Percentiles rank a stretch among this genome's conserved stretches.
These are phyloP conservation scores for Aspergillus uvarum DNA, from an alignment of 2,329 filamentous ascomycete genomes.

Conservation along the genomic window DNA sequence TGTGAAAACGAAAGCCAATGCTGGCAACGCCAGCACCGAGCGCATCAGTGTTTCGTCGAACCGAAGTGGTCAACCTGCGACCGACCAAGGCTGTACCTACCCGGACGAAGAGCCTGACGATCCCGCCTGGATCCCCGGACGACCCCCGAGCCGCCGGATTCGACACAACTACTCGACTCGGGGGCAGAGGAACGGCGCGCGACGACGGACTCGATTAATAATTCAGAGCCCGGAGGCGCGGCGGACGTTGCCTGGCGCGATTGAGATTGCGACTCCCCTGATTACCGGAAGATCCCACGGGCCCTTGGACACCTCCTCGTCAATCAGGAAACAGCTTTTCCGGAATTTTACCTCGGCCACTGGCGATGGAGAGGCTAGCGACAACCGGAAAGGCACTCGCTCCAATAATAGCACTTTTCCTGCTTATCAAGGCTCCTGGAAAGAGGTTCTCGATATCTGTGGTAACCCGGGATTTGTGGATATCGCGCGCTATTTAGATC, in stretches of 20 bases:
- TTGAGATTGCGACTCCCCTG: conserved; percentile 44
- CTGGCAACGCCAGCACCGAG: conserved; percentile 6
- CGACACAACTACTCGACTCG: conserved; percentile 40
- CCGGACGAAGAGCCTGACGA: conserved; percentile 40
- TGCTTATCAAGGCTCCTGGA: conserved; percentile 36
- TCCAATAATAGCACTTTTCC: conserved; percentile 29
- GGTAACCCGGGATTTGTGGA: conserved; percentile 34
- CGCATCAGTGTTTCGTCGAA: conserved; percentile 1
- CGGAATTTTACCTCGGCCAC: conserved; percentile 11
- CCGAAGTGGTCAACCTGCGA: conserved; percentile 1
- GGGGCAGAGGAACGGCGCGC: conserved; percentile 23
- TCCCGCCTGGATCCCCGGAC: conserved; percentile 42
- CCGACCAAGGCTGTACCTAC: conserved; percentile 22
- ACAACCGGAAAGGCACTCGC: conserved; percentile 20
- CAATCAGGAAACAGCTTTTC: conserved; percentile 23
- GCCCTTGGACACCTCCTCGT: conserved; percentile 15
- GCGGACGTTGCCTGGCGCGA: conserved; percentile 40
- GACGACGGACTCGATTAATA: conserved; percentile 30
- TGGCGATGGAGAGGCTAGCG: conserved; percentile 6
- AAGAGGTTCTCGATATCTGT: conserved; percentile 33
- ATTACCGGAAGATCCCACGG: conserved; percentile 38
- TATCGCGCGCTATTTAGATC: conserved; percentile 37
- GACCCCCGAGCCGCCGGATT: conserved; percentile 33
- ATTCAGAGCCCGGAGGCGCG: conserved; percentile 37
- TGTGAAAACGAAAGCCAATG: conserved; percentile 20